Evolutionary conservation across 2,329 filamentous ascomycete genomes (phyloP).

Genomic region (Venturia carpophila): DNA sequence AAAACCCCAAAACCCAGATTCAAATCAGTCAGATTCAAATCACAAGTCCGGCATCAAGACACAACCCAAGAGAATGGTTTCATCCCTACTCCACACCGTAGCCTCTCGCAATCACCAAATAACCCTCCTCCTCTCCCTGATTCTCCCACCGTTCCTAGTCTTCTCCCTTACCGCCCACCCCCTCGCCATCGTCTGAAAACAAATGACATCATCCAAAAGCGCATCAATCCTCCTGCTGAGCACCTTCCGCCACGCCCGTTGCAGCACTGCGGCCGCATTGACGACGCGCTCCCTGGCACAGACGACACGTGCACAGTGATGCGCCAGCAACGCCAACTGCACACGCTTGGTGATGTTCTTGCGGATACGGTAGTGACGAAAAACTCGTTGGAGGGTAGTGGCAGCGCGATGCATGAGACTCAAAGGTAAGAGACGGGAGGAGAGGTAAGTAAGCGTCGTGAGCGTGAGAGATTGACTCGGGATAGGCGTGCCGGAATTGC

Average conservation of each 20-base stretch:
- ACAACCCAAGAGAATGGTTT: too few species aligned
- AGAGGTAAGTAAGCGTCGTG: constrained; percentile 51
- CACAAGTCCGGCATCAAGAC: neutral
- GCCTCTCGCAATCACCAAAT: constrained; percentile 26
- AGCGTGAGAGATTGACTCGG: constrained; percentile 49
- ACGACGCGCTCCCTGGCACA: constrained; percentile 36
- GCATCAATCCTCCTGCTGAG: constrained; percentile 29
- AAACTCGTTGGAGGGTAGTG: constrained; percentile 44
- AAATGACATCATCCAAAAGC: constrained; percentile 32
- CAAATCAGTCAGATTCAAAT: constrained; percentile 9
- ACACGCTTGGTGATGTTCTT: constrained; percentile 30
- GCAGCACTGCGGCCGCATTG: constrained; percentile 36
- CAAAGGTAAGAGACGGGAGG: constrained; percentile 48
- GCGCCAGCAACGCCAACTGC: constrained; percentile 35
- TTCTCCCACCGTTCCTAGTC: constrained; percentile 22
- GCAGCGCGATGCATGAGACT: constrained; percentile 45
- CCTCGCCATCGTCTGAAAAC: constrained; percentile 38
- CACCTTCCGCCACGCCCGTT: constrained; percentile 37
- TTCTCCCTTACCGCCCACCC: constrained; percentile 31
- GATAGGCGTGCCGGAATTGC: constrained; percentile 30
- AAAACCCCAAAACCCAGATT: neutral
- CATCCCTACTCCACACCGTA: too few species aligned
- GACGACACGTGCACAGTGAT: constrained; percentile 42
- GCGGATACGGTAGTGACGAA: constrained; percentile 34
- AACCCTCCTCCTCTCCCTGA: constrained; percentile 31